Evolutionary conservation across 108 stramenopile species (phyloP).

Genomic region (Bacterosira constricta): DNA sequence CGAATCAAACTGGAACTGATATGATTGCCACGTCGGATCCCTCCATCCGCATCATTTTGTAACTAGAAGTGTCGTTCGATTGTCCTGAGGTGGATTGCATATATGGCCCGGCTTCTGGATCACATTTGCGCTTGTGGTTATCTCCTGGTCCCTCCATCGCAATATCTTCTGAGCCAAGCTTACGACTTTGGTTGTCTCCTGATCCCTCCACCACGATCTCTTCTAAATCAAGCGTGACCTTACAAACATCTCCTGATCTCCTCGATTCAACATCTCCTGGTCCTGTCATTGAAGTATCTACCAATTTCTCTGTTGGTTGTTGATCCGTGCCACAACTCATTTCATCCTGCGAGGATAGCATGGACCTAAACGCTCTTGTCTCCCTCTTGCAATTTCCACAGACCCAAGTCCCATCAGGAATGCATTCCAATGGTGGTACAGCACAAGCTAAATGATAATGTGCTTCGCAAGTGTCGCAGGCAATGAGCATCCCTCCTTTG

Average conservation of each 20-base stretch:
- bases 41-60: too few species aligned
- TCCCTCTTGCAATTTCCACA: conserved; percentile 60
- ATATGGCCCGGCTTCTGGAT: neutral
- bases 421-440: conserved; percentile 48
- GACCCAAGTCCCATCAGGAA: conserved; percentile 79
- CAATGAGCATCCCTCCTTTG: conserved; percentile 76
- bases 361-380: neutral
- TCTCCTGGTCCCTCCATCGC: neutral
- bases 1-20: too few species aligned
- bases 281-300: neutral
- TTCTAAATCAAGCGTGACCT: too few species aligned
- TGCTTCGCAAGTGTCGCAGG: conserved; percentile 80
- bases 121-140: conserved; percentile 2
- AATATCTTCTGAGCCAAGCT: neutral
- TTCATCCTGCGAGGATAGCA: neutral
- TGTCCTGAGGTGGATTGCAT: neutral
- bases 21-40: too few species aligned
- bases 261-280: neutral
- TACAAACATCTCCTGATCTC: neutral
- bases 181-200: neutral
- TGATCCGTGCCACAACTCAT: neutral
- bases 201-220: neutral
- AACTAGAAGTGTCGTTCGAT: neutral
- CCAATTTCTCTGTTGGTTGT: neutral
- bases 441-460: conserved; percentile 79